Evolutionary conservation across 1,284 basidiomycete species (phyloP), one percentile per base, ranked within the genome.

Genomic region (Ceratobasidium sp.): DNA sequence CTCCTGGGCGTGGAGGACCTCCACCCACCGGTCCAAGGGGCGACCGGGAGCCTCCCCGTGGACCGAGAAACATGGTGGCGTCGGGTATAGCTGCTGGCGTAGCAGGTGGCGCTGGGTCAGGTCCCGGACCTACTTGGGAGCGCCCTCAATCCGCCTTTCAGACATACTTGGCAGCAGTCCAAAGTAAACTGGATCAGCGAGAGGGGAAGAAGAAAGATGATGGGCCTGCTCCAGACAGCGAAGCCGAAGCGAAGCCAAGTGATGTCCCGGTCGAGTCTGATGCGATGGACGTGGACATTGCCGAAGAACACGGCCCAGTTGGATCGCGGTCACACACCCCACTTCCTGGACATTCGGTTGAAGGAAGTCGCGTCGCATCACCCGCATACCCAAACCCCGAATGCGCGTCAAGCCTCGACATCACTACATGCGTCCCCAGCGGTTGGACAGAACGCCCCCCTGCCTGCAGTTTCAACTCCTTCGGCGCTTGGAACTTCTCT

Each of bases 11-110:
- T 45, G 60, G 60, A 25, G 60, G 60, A 38, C 47, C 60, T 20
- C 60, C 60, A 47, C 60, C 60, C 32, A 64, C 60, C 13, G 60
- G 60, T 17, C 60, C 60, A 7, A 64, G 60, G 42, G 60, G 60
- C 5, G 60, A 64, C 47, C 60, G 60, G 15, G 60, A 64, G 34
- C 60, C 60, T 34, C 60, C 60, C 27, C 60, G 60, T 22, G 60
- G 60, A 17, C 60, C 60, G 49, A 64, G 60, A 52, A 64, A 64
- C 38, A 64, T 64, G 60, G 47, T 64, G 20, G 47, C 32, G 4
- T 42, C 49, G n/a, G 42, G 57, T 2, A 15, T 42, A 17, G 34
- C 13, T 34, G 25, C 60, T 49, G 58, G 40, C 2, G 13, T 20
- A 47, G 22, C 47, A n/a, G 29, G 12, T 31, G 50, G 20, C 12